Evolutionary conservation across 768 basidiomycete genomes (phyloP).

Genomic region (Tylopilus sp.): DNA sequence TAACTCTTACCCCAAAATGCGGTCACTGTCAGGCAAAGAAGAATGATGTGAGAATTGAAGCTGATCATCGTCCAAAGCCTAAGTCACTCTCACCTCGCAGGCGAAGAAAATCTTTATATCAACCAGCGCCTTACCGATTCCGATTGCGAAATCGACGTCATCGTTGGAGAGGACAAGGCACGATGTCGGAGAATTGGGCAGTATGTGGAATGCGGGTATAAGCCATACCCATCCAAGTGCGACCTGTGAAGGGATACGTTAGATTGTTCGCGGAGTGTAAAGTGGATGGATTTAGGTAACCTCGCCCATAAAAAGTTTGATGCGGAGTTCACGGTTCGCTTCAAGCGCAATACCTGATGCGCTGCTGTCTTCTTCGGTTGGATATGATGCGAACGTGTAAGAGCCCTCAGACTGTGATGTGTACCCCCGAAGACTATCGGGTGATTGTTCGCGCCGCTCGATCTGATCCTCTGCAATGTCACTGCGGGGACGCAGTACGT

Average conservation of each 20-base stretch:
- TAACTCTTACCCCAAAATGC: background rate
- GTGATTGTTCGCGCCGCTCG: slow-evolving; percentile 28
- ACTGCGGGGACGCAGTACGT: slow-evolving; percentile 39
- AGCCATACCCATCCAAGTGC: slow-evolving; percentile 88
- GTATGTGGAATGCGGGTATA: slow-evolving; percentile 79
- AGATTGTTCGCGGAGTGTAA: background rate
- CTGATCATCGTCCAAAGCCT: background rate
- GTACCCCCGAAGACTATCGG: background rate
- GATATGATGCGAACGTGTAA: background rate
- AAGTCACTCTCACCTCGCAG: slow-evolving; percentile 30
- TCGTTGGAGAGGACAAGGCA: slow-evolving; percentile 47
- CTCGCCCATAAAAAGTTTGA: slow-evolving; percentile 72
- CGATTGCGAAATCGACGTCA: slow-evolving; percentile 77
- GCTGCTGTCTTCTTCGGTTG: slow-evolving; percentile 8
- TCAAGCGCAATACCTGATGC: slow-evolving; percentile 54
- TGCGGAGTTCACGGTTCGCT: slow-evolving; percentile 61
- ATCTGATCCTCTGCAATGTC: slow-evolving; percentile 38
- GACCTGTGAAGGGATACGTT: slow-evolving; percentile 38
- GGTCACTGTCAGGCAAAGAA: background rate
- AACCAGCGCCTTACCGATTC: slow-evolving; percentile 62
- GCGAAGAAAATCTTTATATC: slow-evolving; percentile 65
- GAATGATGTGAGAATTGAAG: background rate
- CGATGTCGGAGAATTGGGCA: slow-evolving; percentile 40
- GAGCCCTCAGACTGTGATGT: slow-evolving; percentile 2
- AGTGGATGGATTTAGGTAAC: slow-evolving; percentile 32